Base-by-base conservation (phyloP, 306 rosid genomes). In the barrel medic (Medicago truncatula) region DNA sequence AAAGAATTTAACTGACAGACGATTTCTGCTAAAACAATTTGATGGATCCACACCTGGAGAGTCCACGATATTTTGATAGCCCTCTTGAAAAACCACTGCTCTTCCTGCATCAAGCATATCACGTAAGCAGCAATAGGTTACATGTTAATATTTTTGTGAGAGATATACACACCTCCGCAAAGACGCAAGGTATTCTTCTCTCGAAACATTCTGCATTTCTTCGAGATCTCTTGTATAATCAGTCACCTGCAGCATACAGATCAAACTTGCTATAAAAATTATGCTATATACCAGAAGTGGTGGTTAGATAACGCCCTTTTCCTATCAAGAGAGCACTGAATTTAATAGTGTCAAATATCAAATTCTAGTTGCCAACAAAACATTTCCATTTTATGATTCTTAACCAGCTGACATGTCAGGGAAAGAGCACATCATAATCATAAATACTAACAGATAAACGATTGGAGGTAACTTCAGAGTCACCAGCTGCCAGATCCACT, bases 11-110 rank as follows among this genome's bases (percentile, higher is more conserved):
- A 52, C 9, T 67, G 50, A 49, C 52, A 75, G 41, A 49, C 15
- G 49, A 39, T 15, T 65, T 64, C 40, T 6, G 73, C 21, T 53
- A 54, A 69, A 31, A 36, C 4, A 70, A 38, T 47, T 36, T 64
- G 70, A 76, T 71, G 73, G 58, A 77, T 80, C 40, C 77, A 63
- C 83, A 92, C 99, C 99, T 95, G 31, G 99, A 86, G 58, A 95
- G 93, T 56, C 91, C 97, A 21, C 97, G 96, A 84, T 89, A 95
- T 87, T 92, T 96, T 77, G 99, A 84, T 58, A 96, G 80, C 80
- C 99, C 99, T 85, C 97, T 86, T 11, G 99, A 92, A 87, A 96
- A 96, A 13, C 99, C 99, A 74, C 99, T 96, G 90, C 99, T 96
- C 88, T 96, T 96, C 89, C 99, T 96, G 96, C 80, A 80, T 72